phyloP scores from a whole-genome alignment of 1,284 basidiomycete species.

The Tremellales sp. region DNA sequence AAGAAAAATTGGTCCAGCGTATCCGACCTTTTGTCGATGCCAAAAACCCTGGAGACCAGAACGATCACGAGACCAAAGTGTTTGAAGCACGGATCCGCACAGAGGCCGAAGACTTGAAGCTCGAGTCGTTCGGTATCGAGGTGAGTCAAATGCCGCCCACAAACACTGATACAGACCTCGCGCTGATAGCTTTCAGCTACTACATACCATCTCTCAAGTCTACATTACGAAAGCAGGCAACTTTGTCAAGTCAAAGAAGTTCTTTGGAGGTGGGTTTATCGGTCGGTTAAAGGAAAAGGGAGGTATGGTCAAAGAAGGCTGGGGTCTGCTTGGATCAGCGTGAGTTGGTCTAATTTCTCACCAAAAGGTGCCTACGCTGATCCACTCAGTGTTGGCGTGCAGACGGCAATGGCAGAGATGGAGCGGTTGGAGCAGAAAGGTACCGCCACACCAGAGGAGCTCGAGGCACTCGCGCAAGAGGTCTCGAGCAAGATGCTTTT shows the following conservation, averaged over 20 bases:
- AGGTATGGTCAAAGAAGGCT: constrained; percentile 84
- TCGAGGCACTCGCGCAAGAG: constrained; percentile 85
- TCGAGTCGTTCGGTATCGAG: constrained; percentile 98
- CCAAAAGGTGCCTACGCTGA: constrained; percentile 6
- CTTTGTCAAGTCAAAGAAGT: constrained; percentile 85
- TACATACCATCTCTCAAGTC: constrained; percentile 81
- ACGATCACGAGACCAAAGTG: constrained; percentile 74
- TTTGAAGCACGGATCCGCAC: constrained; percentile 74
- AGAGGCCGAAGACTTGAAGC: constrained; percentile 93
- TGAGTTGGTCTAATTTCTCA: constrained; percentile 35
- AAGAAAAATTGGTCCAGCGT: constrained; percentile 73
- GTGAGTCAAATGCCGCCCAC: constrained; percentile 48
- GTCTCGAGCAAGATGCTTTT: constrained; percentile 93
- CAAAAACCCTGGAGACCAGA: constrained; percentile 75
- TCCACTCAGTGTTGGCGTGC: constrained; percentile 62
- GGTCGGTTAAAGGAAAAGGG: constrained; percentile 93
- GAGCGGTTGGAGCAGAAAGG: constrained; percentile 84
- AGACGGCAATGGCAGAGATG: constrained; percentile 72
- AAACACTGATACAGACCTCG: constrained; percentile 13
- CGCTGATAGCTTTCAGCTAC: constrained; percentile 52
- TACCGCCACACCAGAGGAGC: constrained; percentile 71
- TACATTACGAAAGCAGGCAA: constrained; percentile 92
- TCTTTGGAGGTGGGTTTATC: constrained; percentile 77
- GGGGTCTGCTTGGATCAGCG: constrained; percentile 88
- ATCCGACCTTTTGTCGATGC: constrained; percentile 86